phyloP scores from a whole-genome alignment of 768 basidiomycete species.

The Podaxis rugospora region DNA sequence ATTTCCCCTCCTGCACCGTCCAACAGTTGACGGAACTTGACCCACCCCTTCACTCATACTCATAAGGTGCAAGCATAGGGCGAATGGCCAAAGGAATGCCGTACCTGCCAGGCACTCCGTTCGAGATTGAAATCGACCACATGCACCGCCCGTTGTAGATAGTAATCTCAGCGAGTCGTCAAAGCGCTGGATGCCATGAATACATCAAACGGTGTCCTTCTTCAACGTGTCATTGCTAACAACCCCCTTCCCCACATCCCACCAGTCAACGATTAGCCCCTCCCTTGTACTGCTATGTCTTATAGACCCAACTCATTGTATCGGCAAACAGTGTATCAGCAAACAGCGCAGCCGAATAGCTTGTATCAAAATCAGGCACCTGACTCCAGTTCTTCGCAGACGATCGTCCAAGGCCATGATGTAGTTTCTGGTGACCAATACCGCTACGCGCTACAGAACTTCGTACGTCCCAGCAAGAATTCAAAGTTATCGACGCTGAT shows the following conservation, averaged over 20 bases:
- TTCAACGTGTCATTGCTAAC: background rate
- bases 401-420: constrained; percentile 22
- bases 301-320: background rate
- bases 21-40: too few species aligned
- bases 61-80: too few species aligned
- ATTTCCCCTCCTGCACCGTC: too few species aligned
- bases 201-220: background rate
- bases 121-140: background rate
- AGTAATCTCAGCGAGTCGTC: background rate
- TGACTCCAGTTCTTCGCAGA: constrained; percentile 7
- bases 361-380: constrained; percentile 20
- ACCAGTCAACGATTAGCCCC: background rate
- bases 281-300: background rate
- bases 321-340: constrained; percentile 23
- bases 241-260: background rate
- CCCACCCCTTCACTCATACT: too few species aligned
- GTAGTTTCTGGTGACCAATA: constrained; percentile 63
- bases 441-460: constrained; percentile 80
- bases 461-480: constrained; percentile 41
- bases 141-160: background rate
- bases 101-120: background rate
- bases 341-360: constrained; percentile 15
- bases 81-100: background rate
- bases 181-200: background rate
- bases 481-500: background rate